Evolutionary conservation across 192 early-diverging fungal species (phyloP).

Genomic region (Backusella westeae): DNA sequence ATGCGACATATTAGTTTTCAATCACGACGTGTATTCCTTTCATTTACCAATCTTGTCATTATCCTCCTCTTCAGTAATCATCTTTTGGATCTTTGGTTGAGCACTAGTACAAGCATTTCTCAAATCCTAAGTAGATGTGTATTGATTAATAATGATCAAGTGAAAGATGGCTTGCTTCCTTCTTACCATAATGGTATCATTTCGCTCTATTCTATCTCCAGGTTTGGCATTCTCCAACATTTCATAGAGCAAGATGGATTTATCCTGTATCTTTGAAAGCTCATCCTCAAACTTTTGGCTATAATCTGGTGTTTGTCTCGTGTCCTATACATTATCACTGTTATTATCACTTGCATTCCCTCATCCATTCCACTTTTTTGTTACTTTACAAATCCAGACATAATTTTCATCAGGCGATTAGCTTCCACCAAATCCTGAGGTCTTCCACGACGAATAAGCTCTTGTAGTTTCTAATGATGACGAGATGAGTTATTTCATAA

Average conservation of each 20-base stretch:
- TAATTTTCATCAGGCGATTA: constrained; percentile 95
- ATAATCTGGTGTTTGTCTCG: constrained; percentile 75
- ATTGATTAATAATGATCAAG: not conserved
- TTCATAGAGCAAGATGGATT: constrained; percentile 74
- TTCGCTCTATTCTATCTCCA: constrained; percentile 36
- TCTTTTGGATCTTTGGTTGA: constrained; percentile 66
- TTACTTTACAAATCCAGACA: constrained; percentile 85
- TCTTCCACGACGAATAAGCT: constrained; percentile 89
- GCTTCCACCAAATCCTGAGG: constrained; percentile 93
- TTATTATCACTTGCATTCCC: not conserved
- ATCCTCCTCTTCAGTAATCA: constrained; percentile 70
- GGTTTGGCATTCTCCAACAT: constrained; percentile 72
- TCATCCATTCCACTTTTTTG: not conserved
- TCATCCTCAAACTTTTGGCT: constrained; percentile 79
- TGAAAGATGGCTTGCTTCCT: not conserved
- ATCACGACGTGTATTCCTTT: not conserved
- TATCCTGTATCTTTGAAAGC: constrained; percentile 77
- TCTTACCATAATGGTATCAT: constrained; percentile 3
- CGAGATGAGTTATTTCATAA: not conserved
- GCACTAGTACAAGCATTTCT: constrained; percentile 61
- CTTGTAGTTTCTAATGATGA: constrained; percentile 81
- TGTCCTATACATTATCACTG: constrained; percentile 37
- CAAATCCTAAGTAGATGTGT: constrained; percentile 50
- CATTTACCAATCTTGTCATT: constrained; percentile 69
- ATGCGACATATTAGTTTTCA: not conserved